A percentile compares a stretch with the other conserved stretches of the same genome.
phyloP scores from a whole-genome alignment of 352 stramenopile genomes.

The Thraustochytrium sp. region DNA sequence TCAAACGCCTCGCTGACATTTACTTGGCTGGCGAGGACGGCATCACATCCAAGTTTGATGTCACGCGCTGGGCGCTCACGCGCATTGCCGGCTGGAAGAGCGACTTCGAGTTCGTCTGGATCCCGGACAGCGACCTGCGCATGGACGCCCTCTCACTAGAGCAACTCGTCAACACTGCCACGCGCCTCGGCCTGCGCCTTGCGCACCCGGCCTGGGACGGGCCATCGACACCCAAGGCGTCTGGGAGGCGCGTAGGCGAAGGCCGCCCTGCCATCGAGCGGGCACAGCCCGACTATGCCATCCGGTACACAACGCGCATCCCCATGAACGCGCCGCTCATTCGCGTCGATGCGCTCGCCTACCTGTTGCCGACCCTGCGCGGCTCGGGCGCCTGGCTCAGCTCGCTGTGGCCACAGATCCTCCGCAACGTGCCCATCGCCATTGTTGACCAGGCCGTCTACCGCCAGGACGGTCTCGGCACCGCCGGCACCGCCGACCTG shows the following conservation, averaged over 20 bases:
- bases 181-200: background rate
- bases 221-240: background rate
- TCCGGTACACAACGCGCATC: background rate
- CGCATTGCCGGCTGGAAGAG: background rate
- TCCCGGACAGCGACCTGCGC: background rate
- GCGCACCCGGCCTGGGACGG: background rate
- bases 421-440: background rate
- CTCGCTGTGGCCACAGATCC: background rate
- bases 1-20: background rate
- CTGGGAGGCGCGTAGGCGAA: background rate
- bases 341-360: background rate
- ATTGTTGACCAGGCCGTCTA: background rate
- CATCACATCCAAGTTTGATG: background rate
- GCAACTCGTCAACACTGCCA: background rate
- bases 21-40: background rate
- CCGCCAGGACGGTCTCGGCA: background rate
- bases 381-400: background rate
- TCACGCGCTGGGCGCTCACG: background rate
- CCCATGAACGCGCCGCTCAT: background rate
- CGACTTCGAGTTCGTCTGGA: constrained; percentile 20
- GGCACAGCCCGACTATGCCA: background rate
- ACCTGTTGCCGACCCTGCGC: background rate
- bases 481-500: background rate
- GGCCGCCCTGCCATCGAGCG: background rate
- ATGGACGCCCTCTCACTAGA: background rate